A percentile compares a stretch with the other conserved stretches of the same genome.
These are phyloP conservation scores for Teratosphaeria zuluensis DNA, from an alignment of 2,329 filamentous ascomycete species.

Conservation along the genomic window DNA sequence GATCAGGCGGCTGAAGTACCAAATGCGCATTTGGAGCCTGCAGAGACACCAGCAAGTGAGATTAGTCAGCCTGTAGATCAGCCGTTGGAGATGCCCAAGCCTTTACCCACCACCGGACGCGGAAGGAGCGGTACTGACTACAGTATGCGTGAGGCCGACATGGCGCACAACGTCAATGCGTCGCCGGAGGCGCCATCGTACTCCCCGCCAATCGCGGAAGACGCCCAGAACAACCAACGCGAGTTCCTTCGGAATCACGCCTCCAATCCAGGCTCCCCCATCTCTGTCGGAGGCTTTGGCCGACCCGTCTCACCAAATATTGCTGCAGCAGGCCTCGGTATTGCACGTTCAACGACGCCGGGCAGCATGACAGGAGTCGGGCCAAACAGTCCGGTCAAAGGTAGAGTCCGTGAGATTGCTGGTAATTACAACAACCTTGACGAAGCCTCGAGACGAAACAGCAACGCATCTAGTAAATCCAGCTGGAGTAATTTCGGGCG, in stretches of 20 bases:
- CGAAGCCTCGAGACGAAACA: constrained; percentile 36
- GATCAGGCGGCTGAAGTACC: constrained; percentile 18
- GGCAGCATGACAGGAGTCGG: constrained; percentile 8
- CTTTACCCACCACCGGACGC: constrained; percentile 13
- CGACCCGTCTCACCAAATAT: constrained; percentile 5
- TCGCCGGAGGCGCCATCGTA: constrained; percentile 12
- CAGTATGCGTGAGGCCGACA: constrained; percentile 25
- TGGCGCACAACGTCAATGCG: constrained; percentile 18
- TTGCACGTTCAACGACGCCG: constrained; percentile 7
- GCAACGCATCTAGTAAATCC: constrained; percentile 32
- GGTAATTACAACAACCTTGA: constrained; percentile 39
- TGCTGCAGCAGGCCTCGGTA: constrained; percentile 5
- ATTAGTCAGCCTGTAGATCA: neutral
- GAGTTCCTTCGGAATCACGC: constrained; percentile 19
- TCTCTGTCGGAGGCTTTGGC: neutral
- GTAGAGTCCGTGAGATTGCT: constrained; percentile 42
- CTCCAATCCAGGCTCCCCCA: constrained; percentile 1
- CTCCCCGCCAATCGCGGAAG: constrained; percentile 16
- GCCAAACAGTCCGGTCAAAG: constrained; percentile 32
- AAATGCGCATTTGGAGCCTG: constrained; percentile 11
- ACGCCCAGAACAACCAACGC: constrained; percentile 10
- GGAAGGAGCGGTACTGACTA: constrained; percentile 22
- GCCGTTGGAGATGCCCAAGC: neutral
- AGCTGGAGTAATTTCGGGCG: constrained; percentile 29
- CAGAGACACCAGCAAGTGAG: constrained; percentile 12